These are phyloP conservation scores for Pleurotus pulmonarius DNA, from an alignment of 768 basidiomycete species.

Conservation along the genomic window DNA sequence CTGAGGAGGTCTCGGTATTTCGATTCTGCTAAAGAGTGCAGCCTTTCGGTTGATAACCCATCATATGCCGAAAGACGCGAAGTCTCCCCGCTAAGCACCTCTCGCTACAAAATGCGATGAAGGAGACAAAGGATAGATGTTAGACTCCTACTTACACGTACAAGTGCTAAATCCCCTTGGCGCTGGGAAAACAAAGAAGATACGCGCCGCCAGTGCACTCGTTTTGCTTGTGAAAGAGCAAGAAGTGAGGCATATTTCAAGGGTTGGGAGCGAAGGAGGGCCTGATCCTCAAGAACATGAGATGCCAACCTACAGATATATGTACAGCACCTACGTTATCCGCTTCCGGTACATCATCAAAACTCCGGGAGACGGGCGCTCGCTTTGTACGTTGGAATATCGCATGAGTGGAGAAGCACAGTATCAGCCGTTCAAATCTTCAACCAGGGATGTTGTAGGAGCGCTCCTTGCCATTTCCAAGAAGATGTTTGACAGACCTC, in stretches of 20 bases:
- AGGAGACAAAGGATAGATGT: background rate
- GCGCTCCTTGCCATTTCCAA: background rate
- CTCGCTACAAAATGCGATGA: background rate
- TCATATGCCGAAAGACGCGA: conserved; percentile 18
- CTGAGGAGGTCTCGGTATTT: conserved; percentile 23
- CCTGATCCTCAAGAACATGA: conserved; percentile 13
- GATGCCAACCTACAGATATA: background rate
- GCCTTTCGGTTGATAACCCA: conserved; percentile 21
- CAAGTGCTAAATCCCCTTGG: conserved; percentile 25
- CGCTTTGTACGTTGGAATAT: conserved; percentile 29
- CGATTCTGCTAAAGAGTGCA: conserved; percentile 26
- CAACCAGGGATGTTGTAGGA: background rate
- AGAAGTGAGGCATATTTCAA: conserved; percentile 29
- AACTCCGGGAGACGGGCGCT: conserved; percentile 5
- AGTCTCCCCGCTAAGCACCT: conserved; percentile 1
- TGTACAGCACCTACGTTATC: conserved; percentile 15
- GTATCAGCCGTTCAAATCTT: conserved; percentile 49
- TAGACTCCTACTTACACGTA: conserved; percentile 20
- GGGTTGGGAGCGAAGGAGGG: conserved; percentile 27
- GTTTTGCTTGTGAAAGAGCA: conserved; percentile 23
- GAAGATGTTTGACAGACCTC: conserved; percentile 26
- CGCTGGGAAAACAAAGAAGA: conserved; percentile 29
- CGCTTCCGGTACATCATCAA: conserved; percentile 6
- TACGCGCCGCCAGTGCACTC: conserved; percentile 32
- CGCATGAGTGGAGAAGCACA: conserved; percentile 51